Percentiles rank a stretch among this genome's conserved stretches.
Conservation (phyloP, 176 grass and related monocot species). For the Oryza punctata region DNA sequence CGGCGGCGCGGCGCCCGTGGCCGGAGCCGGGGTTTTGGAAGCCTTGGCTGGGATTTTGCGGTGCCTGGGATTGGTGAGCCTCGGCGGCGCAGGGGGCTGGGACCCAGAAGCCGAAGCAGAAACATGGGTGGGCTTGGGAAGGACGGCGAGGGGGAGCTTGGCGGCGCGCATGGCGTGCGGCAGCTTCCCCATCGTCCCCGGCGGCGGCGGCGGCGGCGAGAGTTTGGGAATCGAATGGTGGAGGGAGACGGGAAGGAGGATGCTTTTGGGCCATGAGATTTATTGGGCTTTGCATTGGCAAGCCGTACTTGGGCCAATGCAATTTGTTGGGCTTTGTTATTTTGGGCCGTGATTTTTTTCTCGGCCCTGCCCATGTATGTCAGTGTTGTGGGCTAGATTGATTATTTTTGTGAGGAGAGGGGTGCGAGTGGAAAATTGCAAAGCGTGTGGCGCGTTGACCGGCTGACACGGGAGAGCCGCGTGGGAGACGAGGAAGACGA, state of each 20-base stretch:
- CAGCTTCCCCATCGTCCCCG: constrained; percentile 55
- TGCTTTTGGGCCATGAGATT: not conserved
- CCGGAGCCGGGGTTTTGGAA: not conserved
- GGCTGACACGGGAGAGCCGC: not conserved
- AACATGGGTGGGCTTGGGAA: constrained; percentile 22
- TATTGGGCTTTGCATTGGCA: not conserved
- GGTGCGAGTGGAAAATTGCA: not conserved
- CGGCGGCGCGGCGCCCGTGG: not conserved
- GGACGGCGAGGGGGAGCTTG: constrained; percentile 46
- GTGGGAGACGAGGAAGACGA: too few relatives aligned
- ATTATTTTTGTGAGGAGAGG: too few relatives aligned
- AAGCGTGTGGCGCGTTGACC: not conserved
- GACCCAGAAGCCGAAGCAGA: not conserved
- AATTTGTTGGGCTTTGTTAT: not conserved
- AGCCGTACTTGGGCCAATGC: not conserved
- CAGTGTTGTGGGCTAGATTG: too few relatives aligned
- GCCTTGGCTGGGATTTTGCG: not conserved
- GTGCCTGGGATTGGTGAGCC: constrained; percentile 7
- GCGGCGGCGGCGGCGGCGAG: constrained; percentile 10
- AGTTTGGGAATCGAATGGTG: not conserved
- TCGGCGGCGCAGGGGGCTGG: not conserved
- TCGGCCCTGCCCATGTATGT: not conserved
- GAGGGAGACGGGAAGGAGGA: not conserved
- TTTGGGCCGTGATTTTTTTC: not conserved
- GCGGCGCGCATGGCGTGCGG: constrained; percentile 63